Base-by-base conservation (phyloP, 345 rosid genomes). In the Cochlearia excelsa region DNA sequence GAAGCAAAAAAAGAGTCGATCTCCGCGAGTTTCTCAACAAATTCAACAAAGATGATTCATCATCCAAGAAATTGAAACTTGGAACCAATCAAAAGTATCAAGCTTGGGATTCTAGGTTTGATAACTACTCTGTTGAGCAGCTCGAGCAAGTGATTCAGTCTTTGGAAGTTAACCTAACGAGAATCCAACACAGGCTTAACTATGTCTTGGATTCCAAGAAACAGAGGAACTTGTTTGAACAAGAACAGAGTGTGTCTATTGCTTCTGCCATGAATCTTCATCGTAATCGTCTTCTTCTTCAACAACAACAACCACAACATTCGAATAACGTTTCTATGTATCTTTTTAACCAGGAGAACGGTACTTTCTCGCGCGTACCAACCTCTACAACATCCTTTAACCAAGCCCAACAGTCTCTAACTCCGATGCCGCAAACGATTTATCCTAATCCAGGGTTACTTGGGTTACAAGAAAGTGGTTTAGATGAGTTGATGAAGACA, bases 31-130 rank as follows among this genome's bases (percentile, higher is more conserved):
- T 69, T 49, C 52, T 47, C 6, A 27, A 61, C 34, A 55, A 48
- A 52, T 48, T 54, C 28, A 7, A 40, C 9, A 41, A 33, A 1
- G 67, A 41, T 4, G 62, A 69, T 9, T 35, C 63, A 5, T 41
- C 11, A 35, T 9, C 31, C n/a, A 59, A 2, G 63, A 51, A 60
- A 46, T 11, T 61, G 51, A 9, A 2, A 33, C 26, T 30, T 54
- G 51, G 3, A 28, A 4, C 61, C 5, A 16, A 1, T 41, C 6
- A 2, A 57, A 69, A 62, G 63, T 69, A 27, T 61, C 47, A 51
- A n/a, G 63, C 41, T 61, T 69, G 63, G 73, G 68, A 69, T 39
- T 46, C 57, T 1, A 48, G 51, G 52, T 69, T 69, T 48, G 58
- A 55, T 33, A 16, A 28, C 9, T 69, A 51, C 63, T 69, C 73